Percentiles rank a stretch among this genome's conserved stretches.
Conservation (phyloP, 441 rosid genomes). For the Gossypium schwendimanii region DNA sequence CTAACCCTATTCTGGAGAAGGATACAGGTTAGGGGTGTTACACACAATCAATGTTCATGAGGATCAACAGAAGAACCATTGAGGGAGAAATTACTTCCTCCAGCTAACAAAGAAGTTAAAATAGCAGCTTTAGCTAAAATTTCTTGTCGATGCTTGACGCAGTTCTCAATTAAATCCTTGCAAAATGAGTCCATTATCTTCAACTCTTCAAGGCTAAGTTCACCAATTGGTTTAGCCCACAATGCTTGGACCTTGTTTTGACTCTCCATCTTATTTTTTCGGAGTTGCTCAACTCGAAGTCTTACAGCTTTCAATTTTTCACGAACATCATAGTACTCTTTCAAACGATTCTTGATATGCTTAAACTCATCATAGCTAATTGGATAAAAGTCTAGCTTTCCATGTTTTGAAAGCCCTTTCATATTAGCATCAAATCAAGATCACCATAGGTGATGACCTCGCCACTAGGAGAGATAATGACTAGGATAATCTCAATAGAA, state of each 20-base stretch:
- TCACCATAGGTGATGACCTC: background rate
- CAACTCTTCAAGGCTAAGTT: slow-evolving; percentile 20
- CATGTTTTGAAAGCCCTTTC: background rate
- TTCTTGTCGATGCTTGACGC: background rate
- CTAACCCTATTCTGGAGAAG: no score
- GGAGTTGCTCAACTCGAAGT: slow-evolving; percentile 9
- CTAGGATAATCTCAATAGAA: background rate
- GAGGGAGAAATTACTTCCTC: background rate
- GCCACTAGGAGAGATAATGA: background rate
- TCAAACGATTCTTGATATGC: slow-evolving; percentile 10
- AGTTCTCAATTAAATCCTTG: background rate
- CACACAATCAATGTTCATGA: background rate
- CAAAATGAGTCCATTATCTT: background rate
- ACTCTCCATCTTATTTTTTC: background rate
- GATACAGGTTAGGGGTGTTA: no score
- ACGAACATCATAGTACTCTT: slow-evolving; percentile 12
- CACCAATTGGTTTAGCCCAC: slow-evolving; percentile 14
- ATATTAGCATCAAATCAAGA: background rate
- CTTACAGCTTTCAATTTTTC: slow-evolving; percentile 17
- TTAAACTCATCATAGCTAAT: background rate
- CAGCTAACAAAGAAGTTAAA: background rate
- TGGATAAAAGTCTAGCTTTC: background rate
- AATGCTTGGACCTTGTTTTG: background rate
- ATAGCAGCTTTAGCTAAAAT: background rate
- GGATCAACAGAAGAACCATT: background rate